A percentile compares a stretch with the other conserved stretches of the same genome.
phyloP scores from a whole-genome alignment of 495 filamentous ascomycete species.

The Beverwykella pulmonaria region DNA sequence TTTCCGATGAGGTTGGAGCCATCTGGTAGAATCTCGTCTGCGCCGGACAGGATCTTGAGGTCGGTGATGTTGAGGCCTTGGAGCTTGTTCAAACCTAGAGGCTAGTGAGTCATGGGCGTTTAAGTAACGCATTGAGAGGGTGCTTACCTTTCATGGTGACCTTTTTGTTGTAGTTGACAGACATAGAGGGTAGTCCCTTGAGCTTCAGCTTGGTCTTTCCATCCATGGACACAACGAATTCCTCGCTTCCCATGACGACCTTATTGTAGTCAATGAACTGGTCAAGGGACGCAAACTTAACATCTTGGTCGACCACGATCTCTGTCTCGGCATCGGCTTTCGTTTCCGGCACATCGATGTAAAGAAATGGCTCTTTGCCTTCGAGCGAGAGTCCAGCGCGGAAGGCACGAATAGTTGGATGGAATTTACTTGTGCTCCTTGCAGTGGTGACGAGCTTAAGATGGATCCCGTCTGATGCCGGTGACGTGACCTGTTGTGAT shows the following conservation, averaged over 20 bases:
- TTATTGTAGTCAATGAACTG: slow-evolving; percentile 62
- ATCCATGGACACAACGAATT: slow-evolving; percentile 60
- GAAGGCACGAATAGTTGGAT: slow-evolving; percentile 61
- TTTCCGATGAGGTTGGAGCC: slow-evolving; percentile 67
- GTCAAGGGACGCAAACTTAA: slow-evolving; percentile 55
- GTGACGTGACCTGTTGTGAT: slow-evolving; percentile 60
- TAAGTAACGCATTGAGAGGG: neutral
- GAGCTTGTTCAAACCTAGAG: slow-evolving; percentile 62
- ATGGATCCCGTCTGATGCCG: slow-evolving; percentile 58
- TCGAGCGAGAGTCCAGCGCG: slow-evolving; percentile 55
- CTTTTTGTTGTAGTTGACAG: slow-evolving; percentile 60
- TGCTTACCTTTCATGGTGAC: slow-evolving; percentile 59
- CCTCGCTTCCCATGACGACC: slow-evolving; percentile 58
- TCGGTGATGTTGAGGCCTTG: slow-evolving; percentile 60
- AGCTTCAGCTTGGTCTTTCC: slow-evolving; percentile 60
- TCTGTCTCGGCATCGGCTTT: slow-evolving; percentile 59
- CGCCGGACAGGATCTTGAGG: slow-evolving; percentile 50
- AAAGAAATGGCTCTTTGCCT: slow-evolving; percentile 61
- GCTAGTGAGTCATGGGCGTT: neutral
- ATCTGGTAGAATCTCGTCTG: slow-evolving; percentile 33
- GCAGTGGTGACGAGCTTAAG: slow-evolving; percentile 57
- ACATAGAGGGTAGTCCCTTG: slow-evolving; percentile 53
- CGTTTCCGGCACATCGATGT: slow-evolving; percentile 57
- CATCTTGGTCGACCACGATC: slow-evolving; percentile 56
- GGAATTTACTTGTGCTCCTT: slow-evolving; percentile 52